These are phyloP conservation scores for Sclerotinia trifoliorum DNA, from an alignment of 2,329 filamentous ascomycete species.

Conservation along the genomic window DNA sequence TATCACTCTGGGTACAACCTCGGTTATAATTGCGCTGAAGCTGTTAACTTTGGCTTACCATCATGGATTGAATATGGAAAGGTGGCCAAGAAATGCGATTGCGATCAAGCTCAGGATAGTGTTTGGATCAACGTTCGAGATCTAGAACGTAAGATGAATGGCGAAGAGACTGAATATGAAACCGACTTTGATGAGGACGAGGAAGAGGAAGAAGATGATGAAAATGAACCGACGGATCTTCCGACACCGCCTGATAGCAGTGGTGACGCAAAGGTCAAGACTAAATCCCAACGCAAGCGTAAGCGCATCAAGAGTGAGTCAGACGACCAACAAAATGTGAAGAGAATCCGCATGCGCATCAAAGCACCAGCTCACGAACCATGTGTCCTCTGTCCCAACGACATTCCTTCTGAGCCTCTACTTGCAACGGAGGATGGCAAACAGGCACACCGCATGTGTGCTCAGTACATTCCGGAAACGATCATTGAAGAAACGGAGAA, in stretches of 20 bases:
- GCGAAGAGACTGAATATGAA: constrained; percentile 82
- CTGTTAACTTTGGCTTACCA: constrained; percentile 95
- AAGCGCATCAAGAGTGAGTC: constrained; percentile 55
- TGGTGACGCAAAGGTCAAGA: constrained; percentile 65
- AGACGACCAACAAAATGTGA: constrained; percentile 48
- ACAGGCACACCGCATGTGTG: constrained; percentile 84
- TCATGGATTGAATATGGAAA: constrained; percentile 94
- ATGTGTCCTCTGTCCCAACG: constrained; percentile 90
- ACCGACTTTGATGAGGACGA: constrained; percentile 73
- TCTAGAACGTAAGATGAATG: constrained; percentile 89
- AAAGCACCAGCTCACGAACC: constrained; percentile 70
- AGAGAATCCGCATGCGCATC: constrained; percentile 74
- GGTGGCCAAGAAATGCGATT: constrained; percentile 95
- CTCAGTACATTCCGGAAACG: constrained; percentile 87
- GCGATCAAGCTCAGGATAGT: constrained; percentile 90
- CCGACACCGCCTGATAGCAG: constrained; percentile 73
- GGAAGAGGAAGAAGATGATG: constrained; percentile 60
- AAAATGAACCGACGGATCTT: constrained; percentile 65
- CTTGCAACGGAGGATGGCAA: constrained; percentile 84
- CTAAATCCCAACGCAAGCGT: constrained; percentile 58
- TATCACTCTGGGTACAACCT: constrained; percentile 98
- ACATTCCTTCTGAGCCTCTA: constrained; percentile 77
- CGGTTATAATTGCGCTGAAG: constrained; percentile 97
- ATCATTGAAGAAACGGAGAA: constrained; percentile 69
- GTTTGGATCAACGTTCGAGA: constrained; percentile 98